Evolutionary conservation across 768 basidiomycete genomes (phyloP).

Genomic region (Rhodotorula diobovata): DNA sequence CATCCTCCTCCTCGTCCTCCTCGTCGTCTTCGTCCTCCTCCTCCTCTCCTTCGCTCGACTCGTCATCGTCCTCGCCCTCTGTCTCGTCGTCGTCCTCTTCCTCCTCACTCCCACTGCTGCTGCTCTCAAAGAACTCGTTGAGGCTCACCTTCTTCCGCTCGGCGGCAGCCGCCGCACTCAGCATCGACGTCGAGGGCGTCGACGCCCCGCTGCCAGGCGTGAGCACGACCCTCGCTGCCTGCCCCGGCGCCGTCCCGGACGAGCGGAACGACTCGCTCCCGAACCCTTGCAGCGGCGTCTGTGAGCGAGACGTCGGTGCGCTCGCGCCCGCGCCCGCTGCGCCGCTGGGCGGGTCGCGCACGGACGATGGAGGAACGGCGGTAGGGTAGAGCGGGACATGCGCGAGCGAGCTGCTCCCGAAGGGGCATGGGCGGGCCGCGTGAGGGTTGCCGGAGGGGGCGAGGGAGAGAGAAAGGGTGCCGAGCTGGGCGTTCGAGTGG

Average conservation of each 20-base stretch:
- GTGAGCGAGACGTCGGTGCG: neutral
- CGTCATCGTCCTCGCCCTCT: constrained; percentile 37
- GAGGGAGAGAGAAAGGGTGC: constrained; percentile 28
- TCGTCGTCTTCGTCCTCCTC: constrained; percentile 27
- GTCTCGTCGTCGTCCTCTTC: constrained; percentile 44
- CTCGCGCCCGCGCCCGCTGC: neutral
- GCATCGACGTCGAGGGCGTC: too few species aligned
- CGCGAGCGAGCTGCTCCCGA: neutral
- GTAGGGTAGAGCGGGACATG: constrained; percentile 23
- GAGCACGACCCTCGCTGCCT: constrained; percentile 34
- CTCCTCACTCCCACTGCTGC: constrained; percentile 38
- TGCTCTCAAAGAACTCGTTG: constrained; percentile 16
- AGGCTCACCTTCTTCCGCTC: constrained; percentile 7
- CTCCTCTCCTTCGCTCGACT: constrained; percentile 29
- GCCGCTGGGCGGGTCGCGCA: constrained; percentile 15
- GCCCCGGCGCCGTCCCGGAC: neutral
- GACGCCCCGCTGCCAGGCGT: constrained; percentile 19
- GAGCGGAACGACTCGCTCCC: constrained; percentile 23
- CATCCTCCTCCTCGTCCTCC: constrained; percentile 45
- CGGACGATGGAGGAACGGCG: constrained; percentile 28
- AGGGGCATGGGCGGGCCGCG: constrained; percentile 2
- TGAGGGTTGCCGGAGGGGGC: neutral
- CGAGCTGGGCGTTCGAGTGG: constrained; percentile 7
- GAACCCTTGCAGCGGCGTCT: constrained; percentile 26
- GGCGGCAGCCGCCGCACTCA: neutral